Evolutionary conservation across 1,284 basidiomycete genomes (phyloP).

Genomic region (Cryptococcus sp.): DNA sequence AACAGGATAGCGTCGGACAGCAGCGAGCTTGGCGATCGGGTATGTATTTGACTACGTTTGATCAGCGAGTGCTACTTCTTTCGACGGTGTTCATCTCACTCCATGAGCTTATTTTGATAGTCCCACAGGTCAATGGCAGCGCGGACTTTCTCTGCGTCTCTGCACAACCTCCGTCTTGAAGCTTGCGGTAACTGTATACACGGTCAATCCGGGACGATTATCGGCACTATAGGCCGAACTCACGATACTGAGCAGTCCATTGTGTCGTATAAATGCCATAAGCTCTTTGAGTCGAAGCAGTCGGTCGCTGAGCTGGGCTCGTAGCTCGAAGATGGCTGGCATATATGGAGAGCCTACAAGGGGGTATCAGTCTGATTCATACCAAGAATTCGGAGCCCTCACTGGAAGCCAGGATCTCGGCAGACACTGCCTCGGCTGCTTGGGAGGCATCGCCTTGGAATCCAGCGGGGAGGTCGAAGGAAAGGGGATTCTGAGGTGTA

Average conservation of each 20-base stretch:
- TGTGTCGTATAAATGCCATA: constrained; percentile 83
- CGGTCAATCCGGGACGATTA: constrained; percentile 4
- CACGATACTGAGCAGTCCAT: constrained; percentile 73
- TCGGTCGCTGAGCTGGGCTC: constrained; percentile 73
- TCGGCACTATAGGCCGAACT: constrained; percentile 16
- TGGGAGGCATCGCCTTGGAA: constrained; percentile 56
- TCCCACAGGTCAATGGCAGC: constrained; percentile 82
- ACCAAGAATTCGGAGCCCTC: constrained; percentile 8
- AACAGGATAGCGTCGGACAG: constrained; percentile 52
- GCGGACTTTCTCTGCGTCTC: constrained; percentile 86
- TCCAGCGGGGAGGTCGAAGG: constrained; percentile 54
- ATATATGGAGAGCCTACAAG: constrained; percentile 70
- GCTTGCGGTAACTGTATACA: constrained; percentile 71
- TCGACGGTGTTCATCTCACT: constrained; percentile 30
- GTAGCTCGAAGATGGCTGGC: constrained; percentile 74
- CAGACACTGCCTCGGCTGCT: constrained; percentile 55
- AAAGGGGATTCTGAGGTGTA: constrained; percentile 56
- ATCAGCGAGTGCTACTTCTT: not conserved
- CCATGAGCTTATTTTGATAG: constrained; percentile 63
- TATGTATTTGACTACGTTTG: constrained; percentile 31
- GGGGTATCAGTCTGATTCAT: not conserved
- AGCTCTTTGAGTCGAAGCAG: constrained; percentile 76
- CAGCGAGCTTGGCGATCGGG: constrained; percentile 42
- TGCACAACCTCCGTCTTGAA: constrained; percentile 71
- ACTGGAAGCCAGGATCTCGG: constrained; percentile 54